A percentile compares a stretch with the other conserved stretches of the same genome.
Evolutionary conservation across 2,329 filamentous ascomycete genomes (phyloP).

Genomic region (Talaromyces atroroseus): DNA sequence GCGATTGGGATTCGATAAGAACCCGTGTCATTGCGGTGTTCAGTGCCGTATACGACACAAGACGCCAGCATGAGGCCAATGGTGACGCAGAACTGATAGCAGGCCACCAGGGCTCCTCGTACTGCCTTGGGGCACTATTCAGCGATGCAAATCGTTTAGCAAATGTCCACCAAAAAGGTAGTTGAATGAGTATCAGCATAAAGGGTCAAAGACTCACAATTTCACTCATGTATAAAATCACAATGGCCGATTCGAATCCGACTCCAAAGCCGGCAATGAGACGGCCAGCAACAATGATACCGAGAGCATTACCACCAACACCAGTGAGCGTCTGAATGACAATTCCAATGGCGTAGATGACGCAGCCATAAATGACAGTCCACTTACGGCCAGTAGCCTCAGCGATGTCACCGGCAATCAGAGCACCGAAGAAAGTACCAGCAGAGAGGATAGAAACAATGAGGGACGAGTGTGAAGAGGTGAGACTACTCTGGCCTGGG

Average conservation of each 20-base stretch:
- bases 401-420: slow-evolving; percentile 71
- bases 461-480: slow-evolving; percentile 50
- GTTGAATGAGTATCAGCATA: too few relatives aligned
- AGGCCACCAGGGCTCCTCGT: slow-evolving; percentile 71
- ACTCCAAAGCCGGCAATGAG: slow-evolving; percentile 71
- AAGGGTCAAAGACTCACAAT: slow-evolving; percentile 41
- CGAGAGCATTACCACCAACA: slow-evolving; percentile 50
- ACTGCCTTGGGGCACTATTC: slow-evolving; percentile 57
- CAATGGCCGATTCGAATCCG: slow-evolving; percentile 72
- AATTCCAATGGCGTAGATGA: slow-evolving; percentile 64
- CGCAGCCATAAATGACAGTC: slow-evolving; percentile 66
- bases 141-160: not conserved
- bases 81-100: slow-evolving; percentile 80
- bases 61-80: slow-evolving; percentile 71
- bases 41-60: slow-evolving; percentile 66
- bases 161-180: not conserved
- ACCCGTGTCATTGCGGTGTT: slow-evolving; percentile 56
- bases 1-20: slow-evolving; percentile 76
- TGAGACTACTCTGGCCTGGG: slow-evolving; percentile 37
- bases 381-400: slow-evolving; percentile 62
- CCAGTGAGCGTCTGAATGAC: slow-evolving; percentile 58
- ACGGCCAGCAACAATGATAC: slow-evolving; percentile 65
- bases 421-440: slow-evolving; percentile 71
- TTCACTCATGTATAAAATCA: slow-evolving; percentile 85
- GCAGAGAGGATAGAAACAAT: slow-evolving; percentile 73